Conservation (phyloP, 2,329 filamentous ascomycete species). For the Malbranchea zuffiana region DNA sequence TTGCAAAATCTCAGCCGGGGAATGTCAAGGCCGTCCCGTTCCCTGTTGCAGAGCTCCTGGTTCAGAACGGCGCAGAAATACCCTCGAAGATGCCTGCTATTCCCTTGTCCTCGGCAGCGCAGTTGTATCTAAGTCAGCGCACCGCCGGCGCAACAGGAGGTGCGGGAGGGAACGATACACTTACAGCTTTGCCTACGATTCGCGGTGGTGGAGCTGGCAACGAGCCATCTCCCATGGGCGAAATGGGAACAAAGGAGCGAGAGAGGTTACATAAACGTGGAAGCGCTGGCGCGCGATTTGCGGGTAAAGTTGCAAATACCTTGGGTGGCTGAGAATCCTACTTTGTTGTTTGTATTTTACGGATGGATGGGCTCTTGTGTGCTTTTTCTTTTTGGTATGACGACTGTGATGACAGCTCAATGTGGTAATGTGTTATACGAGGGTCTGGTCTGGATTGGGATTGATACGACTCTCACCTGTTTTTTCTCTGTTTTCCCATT, state of each 20-base stretch:
- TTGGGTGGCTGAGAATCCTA: conserved; percentile 19
- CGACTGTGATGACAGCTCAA: too few species aligned
- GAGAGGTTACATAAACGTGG: conserved; percentile 69
- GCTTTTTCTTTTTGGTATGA: conserved; percentile 1
- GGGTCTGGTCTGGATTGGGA: too few species aligned
- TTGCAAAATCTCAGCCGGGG: conserved; percentile 21
- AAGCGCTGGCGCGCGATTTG: conserved; percentile 62
- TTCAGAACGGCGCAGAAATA: conserved; percentile 89
- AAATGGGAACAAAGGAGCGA: conserved; percentile 41
- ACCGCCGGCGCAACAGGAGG: conserved; percentile 21
- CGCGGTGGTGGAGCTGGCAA: conserved; percentile 23
- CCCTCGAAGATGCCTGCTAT: conserved; percentile 66
- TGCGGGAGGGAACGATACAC: conserved; percentile 41
- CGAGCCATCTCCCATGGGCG: conserved; percentile 18
- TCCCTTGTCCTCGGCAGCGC: conserved; percentile 68
- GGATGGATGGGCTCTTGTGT: background rate
- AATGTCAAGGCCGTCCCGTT: conserved; percentile 53
- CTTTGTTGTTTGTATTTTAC: background rate
- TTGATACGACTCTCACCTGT: too few species aligned
- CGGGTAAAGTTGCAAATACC: conserved; percentile 38
- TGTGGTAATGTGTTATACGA: too few species aligned
- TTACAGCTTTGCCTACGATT: conserved; percentile 51
- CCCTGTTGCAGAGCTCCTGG: conserved; percentile 75
- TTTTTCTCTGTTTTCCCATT: conserved; percentile 1
- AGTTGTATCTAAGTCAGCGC: conserved; percentile 75